Evolutionary conservation across 352 stramenopile species (phyloP).

Genomic region (Globisporangium paddicum): DNA sequence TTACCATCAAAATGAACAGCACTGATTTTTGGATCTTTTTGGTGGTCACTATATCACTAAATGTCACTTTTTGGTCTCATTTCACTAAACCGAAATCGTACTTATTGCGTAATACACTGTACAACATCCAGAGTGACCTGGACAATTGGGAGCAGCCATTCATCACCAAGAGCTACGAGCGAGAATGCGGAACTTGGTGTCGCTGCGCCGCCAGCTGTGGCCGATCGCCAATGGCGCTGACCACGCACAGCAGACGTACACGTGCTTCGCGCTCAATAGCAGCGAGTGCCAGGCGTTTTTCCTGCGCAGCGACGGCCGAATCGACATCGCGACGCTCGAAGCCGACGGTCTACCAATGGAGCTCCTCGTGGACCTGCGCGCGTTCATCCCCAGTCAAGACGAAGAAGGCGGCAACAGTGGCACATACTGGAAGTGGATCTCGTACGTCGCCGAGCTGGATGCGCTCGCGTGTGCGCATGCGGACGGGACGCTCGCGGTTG

Average conservation of each 20-base stretch:
- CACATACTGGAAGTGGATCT: conserved; percentile 50
- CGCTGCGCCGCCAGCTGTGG: conserved; percentile 42
- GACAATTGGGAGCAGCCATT: conserved; percentile 6
- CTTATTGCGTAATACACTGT: not conserved
- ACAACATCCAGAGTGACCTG: not conserved
- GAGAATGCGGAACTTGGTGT: conserved; percentile 57
- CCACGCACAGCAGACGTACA: not conserved
- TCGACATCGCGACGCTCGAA: conserved; percentile 26
- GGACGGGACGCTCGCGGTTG: conserved; percentile 37
- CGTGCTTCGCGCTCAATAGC: conserved; percentile 29
- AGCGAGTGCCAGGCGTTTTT: conserved; percentile 35
- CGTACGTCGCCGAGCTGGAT: conserved; percentile 57
- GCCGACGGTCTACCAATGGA: conserved; percentile 19
- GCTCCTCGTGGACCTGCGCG: conserved; percentile 29
- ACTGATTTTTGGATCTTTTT: no score
- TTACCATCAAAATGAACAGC: not conserved
- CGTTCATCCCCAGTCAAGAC: conserved; percentile 13
- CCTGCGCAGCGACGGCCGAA: conserved; percentile 23
- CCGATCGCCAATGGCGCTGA: conserved; percentile 16
- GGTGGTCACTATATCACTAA: conserved; percentile 4
- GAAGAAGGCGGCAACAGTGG: conserved; percentile 1
- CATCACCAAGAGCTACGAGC: not conserved
- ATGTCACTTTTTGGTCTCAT: no score
- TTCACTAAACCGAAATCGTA: not conserved
- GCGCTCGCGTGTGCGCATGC: conserved; percentile 49